phyloP scores from a whole-genome alignment of 805 yeast species.

The Lachancea sp. region DNA sequence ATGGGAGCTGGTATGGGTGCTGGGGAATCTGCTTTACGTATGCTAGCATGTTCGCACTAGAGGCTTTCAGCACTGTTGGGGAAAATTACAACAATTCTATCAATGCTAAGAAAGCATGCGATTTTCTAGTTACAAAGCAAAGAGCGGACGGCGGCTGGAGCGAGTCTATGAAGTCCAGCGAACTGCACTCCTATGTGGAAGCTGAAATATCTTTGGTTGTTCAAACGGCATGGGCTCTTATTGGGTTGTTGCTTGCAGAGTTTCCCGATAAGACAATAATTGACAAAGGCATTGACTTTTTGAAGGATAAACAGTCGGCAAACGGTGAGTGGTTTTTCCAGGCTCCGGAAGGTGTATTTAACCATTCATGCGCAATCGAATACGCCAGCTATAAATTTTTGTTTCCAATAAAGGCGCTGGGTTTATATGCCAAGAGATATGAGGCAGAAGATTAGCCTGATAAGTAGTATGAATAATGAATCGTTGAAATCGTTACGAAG shows the following conservation, averaged over 20 bases:
- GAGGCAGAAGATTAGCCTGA: background rate
- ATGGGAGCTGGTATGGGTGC: constrained; percentile 97
- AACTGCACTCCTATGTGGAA: constrained; percentile 68
- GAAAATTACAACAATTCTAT: constrained; percentile 55
- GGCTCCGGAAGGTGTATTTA: constrained; percentile 91
- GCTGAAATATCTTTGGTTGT: constrained; percentile 61
- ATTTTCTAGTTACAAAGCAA: constrained; percentile 71
- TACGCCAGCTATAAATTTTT: constrained; percentile 88
- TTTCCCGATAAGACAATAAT: constrained; percentile 68
- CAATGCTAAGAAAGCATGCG: constrained; percentile 71
- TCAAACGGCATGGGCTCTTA: constrained; percentile 89
- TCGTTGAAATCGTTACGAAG: too few species aligned
- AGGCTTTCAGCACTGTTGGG: constrained; percentile 73
- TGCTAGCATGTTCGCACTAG: constrained; percentile 97
- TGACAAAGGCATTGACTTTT: constrained; percentile 51
- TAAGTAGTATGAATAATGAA: background rate
- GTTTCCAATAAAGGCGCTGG: constrained; percentile 90
- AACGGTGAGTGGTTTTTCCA: constrained; percentile 86
- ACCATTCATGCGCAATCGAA: constrained; percentile 89
- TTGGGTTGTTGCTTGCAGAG: constrained; percentile 71
- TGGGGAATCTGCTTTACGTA: constrained; percentile 98
- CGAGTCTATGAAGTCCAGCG: constrained; percentile 87
- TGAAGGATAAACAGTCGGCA: constrained; percentile 58
- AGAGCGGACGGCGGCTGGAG: constrained; percentile 95
- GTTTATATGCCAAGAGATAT: constrained; percentile 43